Percentiles rank a stretch among this genome's conserved stretches.
Conservation (phyloP, 148 eudicot genomes). For the Camellia lanceoleosa region DNA sequence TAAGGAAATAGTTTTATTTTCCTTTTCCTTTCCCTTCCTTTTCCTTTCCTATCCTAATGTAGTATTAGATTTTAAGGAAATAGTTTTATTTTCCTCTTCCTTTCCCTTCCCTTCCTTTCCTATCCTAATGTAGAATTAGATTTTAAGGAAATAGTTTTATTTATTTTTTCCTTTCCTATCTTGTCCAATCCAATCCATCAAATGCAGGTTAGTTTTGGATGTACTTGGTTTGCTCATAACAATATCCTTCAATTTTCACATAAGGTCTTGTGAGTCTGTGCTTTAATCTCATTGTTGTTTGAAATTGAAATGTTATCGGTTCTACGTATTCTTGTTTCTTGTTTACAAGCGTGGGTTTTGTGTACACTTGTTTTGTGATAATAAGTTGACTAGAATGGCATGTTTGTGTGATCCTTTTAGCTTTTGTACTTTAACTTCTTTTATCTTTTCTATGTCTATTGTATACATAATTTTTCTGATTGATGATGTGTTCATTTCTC, state of each 20-base stretch:
- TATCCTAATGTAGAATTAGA: not conserved
- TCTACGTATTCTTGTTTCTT: too few relatives aligned
- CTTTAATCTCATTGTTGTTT: not conserved
- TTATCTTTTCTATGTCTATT: not conserved
- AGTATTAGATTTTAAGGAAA: not conserved
- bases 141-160: too few relatives aligned
- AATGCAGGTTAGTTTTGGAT: not conserved
- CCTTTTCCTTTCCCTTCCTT: not conserved
- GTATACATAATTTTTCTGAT: not conserved
- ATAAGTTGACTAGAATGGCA: not conserved
- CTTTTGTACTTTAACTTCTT: not conserved
- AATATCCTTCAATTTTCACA: not conserved
- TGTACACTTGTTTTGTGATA: not conserved
- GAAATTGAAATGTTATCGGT: not conserved
- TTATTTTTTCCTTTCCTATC: not conserved
- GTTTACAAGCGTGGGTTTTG: not conserved
- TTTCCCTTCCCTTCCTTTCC: not conserved
- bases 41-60: not conserved
- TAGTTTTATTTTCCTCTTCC: too few relatives aligned
- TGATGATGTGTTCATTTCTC: not conserved
- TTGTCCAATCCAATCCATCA: not conserved
- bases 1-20: too few relatives aligned
- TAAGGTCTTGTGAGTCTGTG: not conserved
- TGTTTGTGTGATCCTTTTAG: not conserved
- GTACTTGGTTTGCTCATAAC: not conserved